These are phyloP conservation scores for Nitzschia putrida DNA, from an alignment of 108 stramenopile species.

Conservation along the genomic window DNA sequence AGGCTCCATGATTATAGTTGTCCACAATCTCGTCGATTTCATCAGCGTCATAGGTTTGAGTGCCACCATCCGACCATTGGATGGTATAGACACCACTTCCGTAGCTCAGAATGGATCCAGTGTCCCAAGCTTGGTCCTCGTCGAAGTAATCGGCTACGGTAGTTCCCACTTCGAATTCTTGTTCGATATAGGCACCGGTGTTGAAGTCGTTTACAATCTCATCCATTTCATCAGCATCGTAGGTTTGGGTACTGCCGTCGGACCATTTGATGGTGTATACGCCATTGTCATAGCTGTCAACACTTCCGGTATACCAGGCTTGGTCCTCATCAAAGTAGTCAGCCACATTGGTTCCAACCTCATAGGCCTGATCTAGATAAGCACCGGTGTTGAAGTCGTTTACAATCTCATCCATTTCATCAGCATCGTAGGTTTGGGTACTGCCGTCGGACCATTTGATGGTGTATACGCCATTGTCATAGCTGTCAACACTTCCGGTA, in stretches of 20 bases:
- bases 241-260: background rate
- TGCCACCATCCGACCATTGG: constrained; percentile 9
- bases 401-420: constrained; percentile 3
- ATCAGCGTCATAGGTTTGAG: background rate
- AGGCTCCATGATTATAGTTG: too few relatives aligned
- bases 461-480: constrained; percentile 7
- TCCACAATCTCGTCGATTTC: constrained; percentile 5
- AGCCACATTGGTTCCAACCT: background rate
- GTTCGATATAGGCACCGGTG: too few relatives aligned
- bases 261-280: constrained; percentile 14
- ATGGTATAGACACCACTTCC: constrained; percentile 5
- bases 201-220: background rate
- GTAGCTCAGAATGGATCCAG: constrained; percentile 2
- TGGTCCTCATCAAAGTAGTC: background rate
- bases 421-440: background rate
- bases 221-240: background rate
- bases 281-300: constrained; percentile 10
- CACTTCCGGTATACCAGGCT: background rate
- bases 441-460: constrained; percentile 10
- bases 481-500: constrained; percentile 4
- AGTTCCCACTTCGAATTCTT: background rate
- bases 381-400: background rate
- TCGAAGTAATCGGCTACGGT: background rate
- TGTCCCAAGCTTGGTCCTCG: background rate
- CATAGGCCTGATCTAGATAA: too few relatives aligned